These are phyloP conservation scores for Breynia disticha DNA, from an alignment of 441 rosid genomes.

Conservation along the genomic window DNA sequence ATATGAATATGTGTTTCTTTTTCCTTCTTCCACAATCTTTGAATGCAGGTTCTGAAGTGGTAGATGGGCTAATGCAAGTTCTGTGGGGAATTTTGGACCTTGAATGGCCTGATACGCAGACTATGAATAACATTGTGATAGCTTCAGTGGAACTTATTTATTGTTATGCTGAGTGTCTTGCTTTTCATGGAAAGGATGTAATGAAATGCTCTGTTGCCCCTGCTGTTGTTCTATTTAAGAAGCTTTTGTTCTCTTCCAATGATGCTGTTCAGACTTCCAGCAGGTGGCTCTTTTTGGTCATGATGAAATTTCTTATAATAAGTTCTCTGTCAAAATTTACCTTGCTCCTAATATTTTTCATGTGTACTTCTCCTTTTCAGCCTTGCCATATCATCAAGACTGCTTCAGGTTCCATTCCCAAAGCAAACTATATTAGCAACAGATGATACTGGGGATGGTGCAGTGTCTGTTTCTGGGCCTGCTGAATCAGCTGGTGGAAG, in stretches of 20 bases:
- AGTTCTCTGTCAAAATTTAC: slow-evolving; percentile 17
- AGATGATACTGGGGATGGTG: slow-evolving; percentile 76
- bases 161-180: slow-evolving; percentile 97
- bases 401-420: slow-evolving; percentile 99
- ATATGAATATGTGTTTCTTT: background rate
- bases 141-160: slow-evolving; percentile 94
- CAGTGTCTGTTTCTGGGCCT: slow-evolving; percentile 46
- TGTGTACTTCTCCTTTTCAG: slow-evolving; percentile 31
- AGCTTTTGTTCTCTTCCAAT: slow-evolving; percentile 71
- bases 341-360: background rate
- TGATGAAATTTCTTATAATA: slow-evolving; percentile 8
- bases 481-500: slow-evolving; percentile 58
- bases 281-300: slow-evolving; percentile 47
- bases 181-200: slow-evolving; percentile 70
- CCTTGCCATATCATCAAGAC: slow-evolving; percentile 97
- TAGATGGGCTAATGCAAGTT: slow-evolving; percentile 95
- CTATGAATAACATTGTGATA: slow-evolving; percentile 90
- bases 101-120: slow-evolving; percentile 93
- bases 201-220: slow-evolving; percentile 72
- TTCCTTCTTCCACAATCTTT: slow-evolving; percentile 7
- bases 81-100: slow-evolving; percentile 98
- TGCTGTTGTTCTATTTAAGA: slow-evolving; percentile 80
- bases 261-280: slow-evolving; percentile 97
- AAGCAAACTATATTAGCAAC: slow-evolving; percentile 89
- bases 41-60: slow-evolving; percentile 78